These are phyloP conservation scores for Aureobasidium sp. DNA, from an alignment of 2,329 filamentous ascomycete genomes.

Conservation along the genomic window DNA sequence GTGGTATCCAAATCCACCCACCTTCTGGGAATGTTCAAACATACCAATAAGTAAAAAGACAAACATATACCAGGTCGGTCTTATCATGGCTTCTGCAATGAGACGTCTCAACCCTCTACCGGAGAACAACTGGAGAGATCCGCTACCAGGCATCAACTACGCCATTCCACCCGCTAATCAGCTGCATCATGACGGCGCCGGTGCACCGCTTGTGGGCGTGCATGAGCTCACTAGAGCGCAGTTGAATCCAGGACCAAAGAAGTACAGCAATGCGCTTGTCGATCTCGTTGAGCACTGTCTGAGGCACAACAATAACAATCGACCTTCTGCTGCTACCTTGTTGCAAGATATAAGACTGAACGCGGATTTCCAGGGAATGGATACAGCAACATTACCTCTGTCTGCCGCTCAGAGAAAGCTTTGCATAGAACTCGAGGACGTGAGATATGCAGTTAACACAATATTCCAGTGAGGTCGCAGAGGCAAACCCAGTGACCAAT, in stretches of 20 bases:
- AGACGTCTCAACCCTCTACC: background rate
- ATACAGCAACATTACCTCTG: background rate
- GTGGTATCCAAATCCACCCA: too few relatives aligned
- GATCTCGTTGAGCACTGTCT: background rate
- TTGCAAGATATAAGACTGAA: background rate
- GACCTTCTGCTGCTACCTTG: background rate
- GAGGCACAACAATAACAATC: background rate
- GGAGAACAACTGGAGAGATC: conserved; percentile 1
- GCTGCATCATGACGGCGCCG: background rate
- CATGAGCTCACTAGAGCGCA: background rate
- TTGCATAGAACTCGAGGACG: background rate
- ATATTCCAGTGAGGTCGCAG: background rate
- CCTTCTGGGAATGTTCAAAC: background rate
- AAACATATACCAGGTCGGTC: conserved; percentile 8
- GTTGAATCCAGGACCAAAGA: conserved; percentile 4
- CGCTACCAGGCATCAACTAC: background rate
- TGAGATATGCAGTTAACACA: background rate
- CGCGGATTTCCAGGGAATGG: background rate
- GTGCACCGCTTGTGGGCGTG: background rate
- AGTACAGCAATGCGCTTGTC: background rate
- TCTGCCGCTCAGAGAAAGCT: background rate
- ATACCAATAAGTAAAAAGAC: background rate
- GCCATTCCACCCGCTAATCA: background rate
- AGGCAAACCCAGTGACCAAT: too few relatives aligned
- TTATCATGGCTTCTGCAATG: conserved; percentile 11